A percentile compares a stretch with the other conserved stretches of the same genome.
Conservation (phyloP, 768 basidiomycete species). For the Boletales sp. region DNA sequence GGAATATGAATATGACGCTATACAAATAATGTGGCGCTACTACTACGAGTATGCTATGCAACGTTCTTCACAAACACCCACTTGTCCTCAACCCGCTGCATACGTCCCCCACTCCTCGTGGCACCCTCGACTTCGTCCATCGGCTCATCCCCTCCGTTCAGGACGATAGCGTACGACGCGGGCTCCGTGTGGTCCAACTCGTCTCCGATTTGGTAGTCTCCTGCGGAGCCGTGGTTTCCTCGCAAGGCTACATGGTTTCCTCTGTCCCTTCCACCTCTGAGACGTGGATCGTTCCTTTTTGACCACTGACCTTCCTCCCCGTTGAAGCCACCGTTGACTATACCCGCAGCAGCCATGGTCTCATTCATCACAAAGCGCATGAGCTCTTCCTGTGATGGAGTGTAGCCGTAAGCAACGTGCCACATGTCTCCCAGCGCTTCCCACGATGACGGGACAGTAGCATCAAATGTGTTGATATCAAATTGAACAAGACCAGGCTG, state of each 20-base stretch:
- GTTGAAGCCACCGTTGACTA: conserved; percentile 12
- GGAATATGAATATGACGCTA: conserved; percentile 4
- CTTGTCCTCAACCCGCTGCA: conserved; percentile 69
- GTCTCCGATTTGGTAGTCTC: conserved; percentile 43
- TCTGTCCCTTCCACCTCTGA: conserved; percentile 36
- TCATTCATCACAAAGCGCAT: conserved; percentile 65
- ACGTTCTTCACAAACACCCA: conserved; percentile 63
- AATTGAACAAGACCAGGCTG: conserved; percentile 60
- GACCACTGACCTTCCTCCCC: conserved; percentile 23
- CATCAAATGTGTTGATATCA: conserved; percentile 71
- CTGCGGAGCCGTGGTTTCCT: conserved; percentile 36
- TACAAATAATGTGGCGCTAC: conserved; percentile 18
- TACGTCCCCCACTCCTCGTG: conserved; percentile 41
- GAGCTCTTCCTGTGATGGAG: conserved; percentile 72
- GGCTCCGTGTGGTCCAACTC: conserved; percentile 21
- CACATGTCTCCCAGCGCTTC: conserved; percentile 77
- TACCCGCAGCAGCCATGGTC: conserved; percentile 18
- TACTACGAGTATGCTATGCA: conserved; percentile 16
- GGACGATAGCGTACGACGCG: conserved; percentile 55
- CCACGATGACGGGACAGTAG: conserved; percentile 72
- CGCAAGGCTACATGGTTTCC: conserved; percentile 35
- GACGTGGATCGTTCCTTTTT: conserved; percentile 32
- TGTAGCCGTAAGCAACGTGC: conserved; percentile 61
- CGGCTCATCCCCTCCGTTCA: conserved; percentile 44
- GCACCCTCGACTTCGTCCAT: too few species aligned